A percentile compares a stretch with the other conserved stretches of the same genome.
These are phyloP conservation scores for Powellomyces hirtus DNA, from an alignment of 192 early-diverging fungal genomes.

Conservation along the genomic window DNA sequence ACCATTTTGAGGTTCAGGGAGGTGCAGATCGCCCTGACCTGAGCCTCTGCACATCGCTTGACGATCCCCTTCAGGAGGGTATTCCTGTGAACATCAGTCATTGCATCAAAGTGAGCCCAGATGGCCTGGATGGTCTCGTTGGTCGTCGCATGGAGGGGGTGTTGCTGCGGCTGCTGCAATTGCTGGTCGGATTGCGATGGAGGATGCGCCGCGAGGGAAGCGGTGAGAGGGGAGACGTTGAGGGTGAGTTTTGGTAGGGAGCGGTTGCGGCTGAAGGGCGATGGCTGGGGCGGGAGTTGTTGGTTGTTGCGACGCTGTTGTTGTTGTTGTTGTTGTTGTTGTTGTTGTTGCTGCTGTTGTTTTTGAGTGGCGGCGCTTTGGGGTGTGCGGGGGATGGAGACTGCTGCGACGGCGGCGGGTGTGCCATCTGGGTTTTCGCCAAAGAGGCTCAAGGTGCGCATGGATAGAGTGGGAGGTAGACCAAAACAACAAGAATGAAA, in stretches of 20 bases:
- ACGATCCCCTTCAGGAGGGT: constrained; percentile 47
- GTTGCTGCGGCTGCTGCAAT: background rate
- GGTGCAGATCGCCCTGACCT: constrained; percentile 47
- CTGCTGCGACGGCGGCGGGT: background rate
- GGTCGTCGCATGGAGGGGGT: background rate
- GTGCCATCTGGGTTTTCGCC: background rate
- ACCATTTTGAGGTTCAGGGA: constrained; percentile 41
- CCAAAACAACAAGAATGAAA: too few relatives aligned
- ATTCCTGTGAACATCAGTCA: constrained; percentile 47
- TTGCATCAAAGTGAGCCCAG: constrained; percentile 43
- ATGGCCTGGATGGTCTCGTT: constrained; percentile 44
- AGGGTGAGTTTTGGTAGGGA: constrained; percentile 1
- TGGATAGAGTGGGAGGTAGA: too few relatives aligned
- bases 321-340: background rate
- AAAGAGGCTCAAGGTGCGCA: background rate
- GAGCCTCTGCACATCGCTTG: constrained; percentile 34
- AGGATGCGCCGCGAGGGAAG: background rate
- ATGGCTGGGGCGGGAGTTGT: background rate
- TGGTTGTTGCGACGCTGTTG: background rate
- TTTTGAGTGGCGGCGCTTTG: background rate
- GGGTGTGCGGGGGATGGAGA: background rate
- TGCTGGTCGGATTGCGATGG: background rate
- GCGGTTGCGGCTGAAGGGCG: background rate
- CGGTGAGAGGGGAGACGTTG: background rate
- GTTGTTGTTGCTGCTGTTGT: background rate